Percentiles rank a stretch among this genome's conserved stretches.
These are phyloP conservation scores for Phytopythium cucurbitacearum DNA, from an alignment of 352 stramenopile species.

Conservation along the genomic window DNA sequence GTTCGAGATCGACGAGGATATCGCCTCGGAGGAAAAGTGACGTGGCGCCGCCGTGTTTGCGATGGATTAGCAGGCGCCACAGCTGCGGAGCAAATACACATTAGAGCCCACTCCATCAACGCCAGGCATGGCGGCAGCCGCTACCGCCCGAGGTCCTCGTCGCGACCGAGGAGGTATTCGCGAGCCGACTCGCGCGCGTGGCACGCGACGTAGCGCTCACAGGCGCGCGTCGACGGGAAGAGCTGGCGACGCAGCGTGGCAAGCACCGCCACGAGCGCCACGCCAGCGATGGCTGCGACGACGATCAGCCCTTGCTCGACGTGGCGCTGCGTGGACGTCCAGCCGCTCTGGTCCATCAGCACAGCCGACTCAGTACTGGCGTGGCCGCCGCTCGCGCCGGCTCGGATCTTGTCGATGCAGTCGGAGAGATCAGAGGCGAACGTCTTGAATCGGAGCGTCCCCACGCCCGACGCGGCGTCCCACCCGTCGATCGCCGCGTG, in stretches of 20 bases:
- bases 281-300: constrained; percentile 23
- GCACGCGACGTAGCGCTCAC: constrained; percentile 27
- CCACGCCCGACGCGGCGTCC: constrained; percentile 65
- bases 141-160: neutral
- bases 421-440: constrained; percentile 35
- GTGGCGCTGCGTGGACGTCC: constrained; percentile 17
- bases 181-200: constrained; percentile 40
- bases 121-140: too few species aligned
- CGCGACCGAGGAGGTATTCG: constrained; percentile 44
- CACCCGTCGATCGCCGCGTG: constrained; percentile 49
- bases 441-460: constrained; percentile 40
- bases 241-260: constrained; percentile 32
- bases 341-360: neutral
- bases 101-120: too few species aligned
- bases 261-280: constrained; percentile 29
- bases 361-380: neutral
- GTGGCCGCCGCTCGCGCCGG: neutral
- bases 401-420: constrained; percentile 31
- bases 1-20: constrained; percentile 54
- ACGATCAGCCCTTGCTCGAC: constrained; percentile 23
- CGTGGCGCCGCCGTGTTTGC: neutral
- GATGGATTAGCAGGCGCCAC: constrained; percentile 1
- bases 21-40: constrained; percentile 18
- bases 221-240: constrained; percentile 18
- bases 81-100: neutral